These are phyloP conservation scores for Nemophila menziesii DNA, from an alignment of 257 asterid genomes.

Conservation along the genomic window DNA sequence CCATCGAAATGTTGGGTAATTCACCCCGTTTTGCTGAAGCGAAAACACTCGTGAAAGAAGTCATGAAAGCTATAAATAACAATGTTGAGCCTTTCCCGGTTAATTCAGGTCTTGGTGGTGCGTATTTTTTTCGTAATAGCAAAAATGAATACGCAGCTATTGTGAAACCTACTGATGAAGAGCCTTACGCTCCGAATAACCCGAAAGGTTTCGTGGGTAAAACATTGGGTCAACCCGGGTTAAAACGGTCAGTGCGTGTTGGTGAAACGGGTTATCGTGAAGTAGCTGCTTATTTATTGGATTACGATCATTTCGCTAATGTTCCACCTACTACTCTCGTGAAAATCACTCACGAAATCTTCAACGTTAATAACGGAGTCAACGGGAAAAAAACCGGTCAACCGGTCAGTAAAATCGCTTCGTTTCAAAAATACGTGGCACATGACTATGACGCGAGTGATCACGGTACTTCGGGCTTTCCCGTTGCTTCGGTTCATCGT, in stretches of 20 bases:
- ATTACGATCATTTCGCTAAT: conserved; percentile 11
- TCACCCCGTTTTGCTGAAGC: background rate
- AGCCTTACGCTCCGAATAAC: conserved; percentile 17
- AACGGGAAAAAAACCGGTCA: conserved; percentile 4
- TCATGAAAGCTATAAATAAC: conserved; percentile 5
- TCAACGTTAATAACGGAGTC: conserved; percentile 10
- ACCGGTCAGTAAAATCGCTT: conserved; percentile 12
- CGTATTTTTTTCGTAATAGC: conserved; percentile 8
- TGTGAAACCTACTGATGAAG: conserved; percentile 18
- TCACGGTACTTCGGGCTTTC: conserved; percentile 11
- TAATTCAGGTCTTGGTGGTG: conserved; percentile 12
- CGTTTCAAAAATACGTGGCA: conserved; percentile 10
- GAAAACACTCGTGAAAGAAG: conserved; percentile 3
- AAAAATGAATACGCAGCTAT: conserved; percentile 6
- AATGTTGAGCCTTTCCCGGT: conserved; percentile 8
- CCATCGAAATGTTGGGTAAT: conserved; percentile 8
- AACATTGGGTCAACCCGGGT: conserved; percentile 13
- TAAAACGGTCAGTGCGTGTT: conserved; percentile 10
- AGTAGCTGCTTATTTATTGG: conserved; percentile 16
- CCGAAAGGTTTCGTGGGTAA: conserved; percentile 14
- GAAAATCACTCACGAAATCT: conserved; percentile 14
- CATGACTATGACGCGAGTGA: conserved; percentile 17
- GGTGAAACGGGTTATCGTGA: conserved; percentile 17
- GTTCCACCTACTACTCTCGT: conserved; percentile 15
- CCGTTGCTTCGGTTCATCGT: conserved; percentile 12